Conservation (phyloP, 805 yeast genomes). For the Candida qinlingensis region DNA sequence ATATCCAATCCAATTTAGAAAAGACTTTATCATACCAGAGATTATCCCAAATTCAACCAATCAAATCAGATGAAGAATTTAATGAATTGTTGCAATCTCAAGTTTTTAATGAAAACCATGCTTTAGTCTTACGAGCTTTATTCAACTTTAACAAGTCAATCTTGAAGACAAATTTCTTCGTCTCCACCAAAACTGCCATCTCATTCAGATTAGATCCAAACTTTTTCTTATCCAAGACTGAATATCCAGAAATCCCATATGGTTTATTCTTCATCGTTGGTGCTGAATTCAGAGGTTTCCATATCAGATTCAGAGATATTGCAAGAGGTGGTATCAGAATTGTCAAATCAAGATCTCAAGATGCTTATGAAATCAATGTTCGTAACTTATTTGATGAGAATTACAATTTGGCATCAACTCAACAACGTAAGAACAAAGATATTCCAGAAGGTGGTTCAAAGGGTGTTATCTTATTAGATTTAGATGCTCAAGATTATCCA, state of each 20-base stretch:
- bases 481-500: slow-evolving; percentile 68
- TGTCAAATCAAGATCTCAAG: slow-evolving; percentile 79
- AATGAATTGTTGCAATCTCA: slow-evolving; percentile 58
- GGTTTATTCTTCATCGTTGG: slow-evolving; percentile 97
- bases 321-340: slow-evolving; percentile 98
- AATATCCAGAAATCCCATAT: slow-evolving; percentile 88
- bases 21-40: slow-evolving; percentile 85
- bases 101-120: slow-evolving; percentile 73
- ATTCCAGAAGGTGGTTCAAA: slow-evolving; percentile 99
- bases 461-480: slow-evolving; percentile 85
- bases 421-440: slow-evolving; percentile 95
- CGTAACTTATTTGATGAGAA: slow-evolving; percentile 93
- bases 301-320: slow-evolving; percentile 91
- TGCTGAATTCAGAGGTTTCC: slow-evolving; percentile 95
- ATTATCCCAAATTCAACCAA: slow-evolving; percentile 69
- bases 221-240: slow-evolving; percentile 71
- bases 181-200: slow-evolving; percentile 90
- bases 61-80: slow-evolving; percentile 70
- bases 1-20: slow-evolving; percentile 62
- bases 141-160: slow-evolving; percentile 80
- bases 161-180: slow-evolving; percentile 89
- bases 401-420: slow-evolving; percentile 92
- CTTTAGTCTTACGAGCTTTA: slow-evolving; percentile 74
- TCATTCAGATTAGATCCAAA: slow-evolving; percentile 84
- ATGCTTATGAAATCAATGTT: slow-evolving; percentile 79